A percentile compares a stretch with the other conserved stretches of the same genome.
Conservation (phyloP, 352 stramenopile genomes). For the Globisporangium irregulare region DNA sequence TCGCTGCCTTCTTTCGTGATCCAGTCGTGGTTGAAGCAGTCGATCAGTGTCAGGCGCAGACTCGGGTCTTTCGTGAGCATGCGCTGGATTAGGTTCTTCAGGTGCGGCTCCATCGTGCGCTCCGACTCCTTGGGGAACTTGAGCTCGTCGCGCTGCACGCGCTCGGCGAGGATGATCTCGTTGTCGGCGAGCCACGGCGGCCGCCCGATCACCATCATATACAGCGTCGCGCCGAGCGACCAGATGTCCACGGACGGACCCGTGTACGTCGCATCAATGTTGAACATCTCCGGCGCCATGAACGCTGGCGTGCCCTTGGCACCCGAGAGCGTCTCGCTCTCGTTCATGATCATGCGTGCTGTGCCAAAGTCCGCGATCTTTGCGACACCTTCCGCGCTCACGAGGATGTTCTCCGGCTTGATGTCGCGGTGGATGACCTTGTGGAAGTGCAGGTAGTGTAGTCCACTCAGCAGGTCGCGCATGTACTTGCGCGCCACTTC, state of each 20-base stretch:
- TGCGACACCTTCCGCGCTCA: slow-evolving; percentile 75
- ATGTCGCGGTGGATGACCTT: slow-evolving; percentile 93
- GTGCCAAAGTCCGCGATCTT: slow-evolving; percentile 92
- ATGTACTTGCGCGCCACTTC: slow-evolving; percentile 83
- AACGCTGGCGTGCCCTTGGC: slow-evolving; percentile 87
- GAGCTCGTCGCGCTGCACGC: slow-evolving; percentile 86
- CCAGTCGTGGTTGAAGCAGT: slow-evolving; percentile 91
- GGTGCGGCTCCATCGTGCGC: slow-evolving; percentile 73
- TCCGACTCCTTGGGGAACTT: slow-evolving; percentile 77
- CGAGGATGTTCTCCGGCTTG: slow-evolving; percentile 89
- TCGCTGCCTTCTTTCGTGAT: slow-evolving; percentile 91
- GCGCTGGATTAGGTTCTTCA: slow-evolving; percentile 89
- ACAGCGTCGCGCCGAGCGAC: slow-evolving; percentile 89
- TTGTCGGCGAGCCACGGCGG: slow-evolving; percentile 90
- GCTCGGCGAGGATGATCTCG: slow-evolving; percentile 84
- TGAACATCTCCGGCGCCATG: slow-evolving; percentile 92
- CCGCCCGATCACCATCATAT: slow-evolving; percentile 91
- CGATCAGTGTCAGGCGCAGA: slow-evolving; percentile 71
- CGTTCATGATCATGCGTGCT: slow-evolving; percentile 89
- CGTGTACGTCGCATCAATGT: slow-evolving; percentile 86
- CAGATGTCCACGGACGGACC: slow-evolving; percentile 85
- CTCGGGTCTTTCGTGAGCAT: slow-evolving; percentile 90
- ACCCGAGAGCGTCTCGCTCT: slow-evolving; percentile 80
- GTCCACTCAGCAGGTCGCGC: slow-evolving; percentile 81
- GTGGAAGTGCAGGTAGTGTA: slow-evolving; percentile 93